Conservation (phyloP, 208 protist genomes). For the Crithidia acanthocephali region DNA sequence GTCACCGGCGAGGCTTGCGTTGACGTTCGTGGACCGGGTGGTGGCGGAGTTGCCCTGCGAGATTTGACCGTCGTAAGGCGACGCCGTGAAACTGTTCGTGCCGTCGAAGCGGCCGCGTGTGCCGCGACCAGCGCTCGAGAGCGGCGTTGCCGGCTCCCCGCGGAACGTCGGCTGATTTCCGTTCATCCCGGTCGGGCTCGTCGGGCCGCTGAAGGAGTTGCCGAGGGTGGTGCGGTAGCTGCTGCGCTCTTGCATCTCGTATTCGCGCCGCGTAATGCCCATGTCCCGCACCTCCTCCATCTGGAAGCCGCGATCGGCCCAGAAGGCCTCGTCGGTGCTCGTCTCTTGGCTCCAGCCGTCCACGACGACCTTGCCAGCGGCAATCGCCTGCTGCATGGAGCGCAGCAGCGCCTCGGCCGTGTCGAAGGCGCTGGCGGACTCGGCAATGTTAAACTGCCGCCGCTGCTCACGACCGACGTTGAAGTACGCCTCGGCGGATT, state of each 20-base stretch:
- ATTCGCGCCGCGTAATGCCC: slow-evolving; percentile 45
- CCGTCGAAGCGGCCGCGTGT: neutral
- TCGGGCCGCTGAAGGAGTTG: slow-evolving; percentile 11
- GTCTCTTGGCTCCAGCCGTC: slow-evolving; percentile 36
- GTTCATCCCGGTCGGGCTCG: neutral
- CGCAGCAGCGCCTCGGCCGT: slow-evolving; percentile 58
- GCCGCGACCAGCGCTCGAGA: slow-evolving; percentile 9
- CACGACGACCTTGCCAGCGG: slow-evolving; percentile 24
- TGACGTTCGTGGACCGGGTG: neutral
- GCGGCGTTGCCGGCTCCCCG: slow-evolving; percentile 12
- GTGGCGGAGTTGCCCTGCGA: slow-evolving; percentile 7
- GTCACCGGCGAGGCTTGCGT: slow-evolving; percentile 5
- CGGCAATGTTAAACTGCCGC: slow-evolving; percentile 51
- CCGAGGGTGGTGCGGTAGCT: neutral
- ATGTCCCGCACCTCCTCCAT: slow-evolving; percentile 48
- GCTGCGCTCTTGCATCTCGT: slow-evolving; percentile 48
- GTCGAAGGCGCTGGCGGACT: slow-evolving; percentile 67
- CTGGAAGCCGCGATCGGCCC: slow-evolving; percentile 67
- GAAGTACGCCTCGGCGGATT: slow-evolving; percentile 76
- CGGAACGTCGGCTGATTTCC: neutral
- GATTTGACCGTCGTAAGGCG: neutral
- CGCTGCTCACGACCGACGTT: slow-evolving; percentile 63
- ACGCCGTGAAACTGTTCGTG: slow-evolving; percentile 4
- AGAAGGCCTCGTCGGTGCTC: slow-evolving; percentile 64
- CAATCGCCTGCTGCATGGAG: slow-evolving; percentile 37